Evolutionary conservation across 2,329 filamentous ascomycete genomes (phyloP), one percentile per base, ranked within the genome.

Genomic region (Phaeoacremonium minimum): DNA sequence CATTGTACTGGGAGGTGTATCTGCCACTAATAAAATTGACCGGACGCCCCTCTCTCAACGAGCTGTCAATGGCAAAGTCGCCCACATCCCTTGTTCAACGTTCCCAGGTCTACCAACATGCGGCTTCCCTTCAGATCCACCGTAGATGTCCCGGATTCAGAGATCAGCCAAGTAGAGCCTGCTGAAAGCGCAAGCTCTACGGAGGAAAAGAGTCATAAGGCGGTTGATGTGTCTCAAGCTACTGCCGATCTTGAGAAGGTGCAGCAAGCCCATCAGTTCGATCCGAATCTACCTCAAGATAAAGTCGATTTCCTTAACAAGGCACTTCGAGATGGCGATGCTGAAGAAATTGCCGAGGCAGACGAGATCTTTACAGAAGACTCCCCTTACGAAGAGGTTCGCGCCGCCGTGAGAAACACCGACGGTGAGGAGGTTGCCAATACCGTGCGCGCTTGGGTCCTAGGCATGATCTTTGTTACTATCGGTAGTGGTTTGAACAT

Each of bases 391-490:
- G 54, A 57, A 35, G 55, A 56, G 60, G 61, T 69, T 8, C 57
- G 64, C 18, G 63, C 64, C 13, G 64, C 63, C n/a, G 68, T 71
- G 8, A 60, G 63, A 15, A 63, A 64, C 32, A 59, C 52, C 3
- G 67, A 72, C 44, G 59, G 58, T n/a, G 63, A 57, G 20, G 64
- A 63, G 36, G 51, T 56, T n/a, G 57, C 61, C 15, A 64, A 62
- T 35, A 69, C 66, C 3, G 46, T 70, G 8, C 57, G 66, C 17
- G 64, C 66, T 36, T 70, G 66, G 67, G 42, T 67, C 7, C 43
- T 70, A 6, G 66, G 66, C 18, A 57, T 67, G 45, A 44, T 67
- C 13, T 69, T 68, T 40, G 62, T 66, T 12, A 63, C 65, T 1
- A 36, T 67, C 14, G 62, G 59, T 3, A 61, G 58, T 15, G 66